Conservation (phyloP, 192 early-diverging fungal genomes). For the Coemansia sp. region DNA sequence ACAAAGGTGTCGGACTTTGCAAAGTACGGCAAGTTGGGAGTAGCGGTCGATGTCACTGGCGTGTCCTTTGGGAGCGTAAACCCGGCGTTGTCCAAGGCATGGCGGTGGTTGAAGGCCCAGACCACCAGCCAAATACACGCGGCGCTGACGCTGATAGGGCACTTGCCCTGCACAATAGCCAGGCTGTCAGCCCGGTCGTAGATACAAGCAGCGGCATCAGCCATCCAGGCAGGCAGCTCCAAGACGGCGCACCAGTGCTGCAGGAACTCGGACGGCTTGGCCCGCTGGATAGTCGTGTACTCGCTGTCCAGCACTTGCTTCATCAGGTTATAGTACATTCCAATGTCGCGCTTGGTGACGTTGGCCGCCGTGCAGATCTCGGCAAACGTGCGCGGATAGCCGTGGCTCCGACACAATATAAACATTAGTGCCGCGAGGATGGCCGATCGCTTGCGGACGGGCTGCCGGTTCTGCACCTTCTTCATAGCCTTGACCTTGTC, state of each 20-base stretch:
- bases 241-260: constrained; percentile 64
- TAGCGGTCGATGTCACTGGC: constrained; percentile 29
- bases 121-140: constrained; percentile 66
- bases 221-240: constrained; percentile 57
- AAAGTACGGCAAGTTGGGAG: constrained; percentile 24
- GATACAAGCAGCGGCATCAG: constrained; percentile 56
- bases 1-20: constrained; percentile 30
- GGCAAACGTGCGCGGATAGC: constrained; percentile 64
- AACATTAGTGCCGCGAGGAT: constrained; percentile 66
- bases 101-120: constrained; percentile 60
- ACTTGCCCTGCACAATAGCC: constrained; percentile 66
- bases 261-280: constrained; percentile 46
- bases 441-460: constrained; percentile 62
- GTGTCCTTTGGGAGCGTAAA: constrained; percentile 15
- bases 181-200: constrained; percentile 61
- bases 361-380: constrained; percentile 66
- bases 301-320: constrained; percentile 56
- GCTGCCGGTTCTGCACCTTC: constrained; percentile 69
- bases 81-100: constrained; percentile 10
- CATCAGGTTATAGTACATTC: constrained; percentile 68
- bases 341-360: constrained; percentile 64
- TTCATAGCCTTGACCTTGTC: constrained; percentile 62
- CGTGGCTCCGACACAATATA: constrained; percentile 62
- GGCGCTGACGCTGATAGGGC: constrained; percentile 66
- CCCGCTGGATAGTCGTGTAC: constrained; percentile 51